A percentile compares a stretch with the other conserved stretches of the same genome.
phyloP scores from a whole-genome alignment of 2,329 filamentous ascomycete genomes.

The Colletotrichum tamarilloi region DNA sequence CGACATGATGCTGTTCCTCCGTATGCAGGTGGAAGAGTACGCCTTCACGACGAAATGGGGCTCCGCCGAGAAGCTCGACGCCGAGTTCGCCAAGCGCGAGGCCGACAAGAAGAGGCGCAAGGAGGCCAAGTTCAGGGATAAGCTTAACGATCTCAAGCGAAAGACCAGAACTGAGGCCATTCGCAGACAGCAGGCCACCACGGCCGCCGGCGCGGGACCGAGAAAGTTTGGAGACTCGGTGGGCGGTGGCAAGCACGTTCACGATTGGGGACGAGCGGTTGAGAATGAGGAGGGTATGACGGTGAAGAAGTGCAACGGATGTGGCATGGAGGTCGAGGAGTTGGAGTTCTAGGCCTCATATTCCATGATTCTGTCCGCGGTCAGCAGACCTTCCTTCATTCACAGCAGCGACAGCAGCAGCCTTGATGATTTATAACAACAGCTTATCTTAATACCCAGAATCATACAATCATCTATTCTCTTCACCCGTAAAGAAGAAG shows the following conservation, averaged over 20 bases:
- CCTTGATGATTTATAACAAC: not conserved
- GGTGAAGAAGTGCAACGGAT: constrained; percentile 82
- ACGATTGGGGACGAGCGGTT: constrained; percentile 84
- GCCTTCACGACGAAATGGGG: constrained; percentile 94
- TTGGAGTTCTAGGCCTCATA: constrained; percentile 65
- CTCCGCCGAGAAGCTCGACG: constrained; percentile 84
- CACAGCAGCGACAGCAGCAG: not conserved
- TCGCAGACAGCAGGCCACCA: constrained; percentile 73
- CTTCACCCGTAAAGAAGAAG: not conserved
- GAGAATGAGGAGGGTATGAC: constrained; percentile 78
- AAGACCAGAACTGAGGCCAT: constrained; percentile 93
- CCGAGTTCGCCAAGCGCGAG: constrained; percentile 85
- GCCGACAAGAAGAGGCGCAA: constrained; percentile 85
- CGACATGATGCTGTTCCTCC: constrained; percentile 97
- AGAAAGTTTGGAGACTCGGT: constrained; percentile 82
- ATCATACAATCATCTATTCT: constrained; percentile 10
- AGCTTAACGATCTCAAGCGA: constrained; percentile 90
- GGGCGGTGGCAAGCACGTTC: constrained; percentile 78
- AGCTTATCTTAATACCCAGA: not conserved
- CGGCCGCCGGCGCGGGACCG: constrained; percentile 60
- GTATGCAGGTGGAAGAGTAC: constrained; percentile 94
- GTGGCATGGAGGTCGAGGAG: constrained; percentile 84
- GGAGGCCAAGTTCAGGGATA: constrained; percentile 91
- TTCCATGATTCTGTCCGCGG: not conserved
- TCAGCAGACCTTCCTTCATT: not conserved